Conservation (phyloP, 2,329 filamentous ascomycete genomes). For the Hymenoscyphus fructigenus region DNA sequence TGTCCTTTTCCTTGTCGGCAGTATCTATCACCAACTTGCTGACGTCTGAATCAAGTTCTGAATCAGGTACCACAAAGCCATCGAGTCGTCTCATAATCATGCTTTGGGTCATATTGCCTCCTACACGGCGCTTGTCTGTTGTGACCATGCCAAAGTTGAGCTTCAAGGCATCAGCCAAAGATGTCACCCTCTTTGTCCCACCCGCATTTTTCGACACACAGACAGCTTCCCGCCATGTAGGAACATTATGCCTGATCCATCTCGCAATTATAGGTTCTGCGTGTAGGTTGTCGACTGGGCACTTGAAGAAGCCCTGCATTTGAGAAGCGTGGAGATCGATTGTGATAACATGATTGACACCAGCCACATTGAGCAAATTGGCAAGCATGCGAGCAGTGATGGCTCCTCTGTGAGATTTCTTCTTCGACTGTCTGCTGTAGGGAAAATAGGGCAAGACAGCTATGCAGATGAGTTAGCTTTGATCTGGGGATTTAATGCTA, state of each 20-base stretch:
- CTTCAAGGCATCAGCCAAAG: slow-evolving; percentile 91
- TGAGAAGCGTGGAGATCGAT: slow-evolving; percentile 96
- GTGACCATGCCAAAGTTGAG: slow-evolving; percentile 97
- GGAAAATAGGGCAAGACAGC: slow-evolving; percentile 93
- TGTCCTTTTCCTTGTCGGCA: slow-evolving; percentile 19
- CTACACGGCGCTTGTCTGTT: slow-evolving; percentile 71
- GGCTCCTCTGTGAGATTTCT: slow-evolving; percentile 93
- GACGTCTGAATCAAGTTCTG: slow-evolving; percentile 41
- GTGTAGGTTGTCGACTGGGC: slow-evolving; percentile 94
- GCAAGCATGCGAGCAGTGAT: slow-evolving; percentile 97
- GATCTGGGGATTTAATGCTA: background rate
- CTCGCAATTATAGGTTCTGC: slow-evolving; percentile 92
- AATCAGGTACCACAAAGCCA: slow-evolving; percentile 53
- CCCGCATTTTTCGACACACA: slow-evolving; percentile 98
- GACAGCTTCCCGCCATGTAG: slow-evolving; percentile 85
- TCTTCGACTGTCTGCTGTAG: slow-evolving; percentile 99
- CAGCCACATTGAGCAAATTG: slow-evolving; percentile 88
- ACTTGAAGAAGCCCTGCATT: slow-evolving; percentile 99
- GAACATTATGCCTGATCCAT: slow-evolving; percentile 90
- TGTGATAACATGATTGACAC: slow-evolving; percentile 96
- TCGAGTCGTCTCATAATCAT: slow-evolving; percentile 72
- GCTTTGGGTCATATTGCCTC: slow-evolving; percentile 71
- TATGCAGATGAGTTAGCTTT: slow-evolving; percentile 40
- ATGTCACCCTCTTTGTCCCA: slow-evolving; percentile 95
- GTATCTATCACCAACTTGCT: slow-evolving; percentile 31